Percentiles rank a stretch among this genome's conserved stretches.
Conservation (phyloP, 75 land plant genomes). For the Cunninghamia lanceolata region DNA sequence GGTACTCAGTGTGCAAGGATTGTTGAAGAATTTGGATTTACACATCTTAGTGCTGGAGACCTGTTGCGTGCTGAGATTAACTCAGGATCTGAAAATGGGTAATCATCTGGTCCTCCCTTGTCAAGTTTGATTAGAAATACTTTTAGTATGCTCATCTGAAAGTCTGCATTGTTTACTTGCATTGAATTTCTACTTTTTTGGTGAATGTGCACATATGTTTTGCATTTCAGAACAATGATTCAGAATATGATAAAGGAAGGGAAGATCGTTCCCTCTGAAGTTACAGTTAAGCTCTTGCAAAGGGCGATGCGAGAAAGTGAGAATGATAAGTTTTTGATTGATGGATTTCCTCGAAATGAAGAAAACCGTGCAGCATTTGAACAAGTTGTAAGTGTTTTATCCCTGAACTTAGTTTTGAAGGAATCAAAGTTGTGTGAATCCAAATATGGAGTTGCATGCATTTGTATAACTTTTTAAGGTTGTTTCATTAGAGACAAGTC, state of each 20-base stretch:
- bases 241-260: slow-evolving; percentile 94
- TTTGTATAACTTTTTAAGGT: not conserved
- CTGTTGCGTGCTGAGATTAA: slow-evolving; percentile 82
- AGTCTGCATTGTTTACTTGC: not conserved
- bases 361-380: slow-evolving; percentile 97
- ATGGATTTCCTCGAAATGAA: slow-evolving; percentile 97
- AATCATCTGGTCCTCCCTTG: not conserved
- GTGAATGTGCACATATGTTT: slow-evolving; percentile 8
- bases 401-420: not conserved
- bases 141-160: not conserved
- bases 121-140: not conserved
- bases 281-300: slow-evolving; percentile 86
- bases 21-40: slow-evolving; percentile 75
- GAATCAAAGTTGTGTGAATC: not conserved
- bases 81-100: slow-evolving; percentile 92
- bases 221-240: slow-evolving; percentile 65
- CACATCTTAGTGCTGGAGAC: slow-evolving; percentile 93
- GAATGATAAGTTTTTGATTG: slow-evolving; percentile 89
- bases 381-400: slow-evolving; percentile 42
- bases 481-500: not conserved
- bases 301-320: slow-evolving; percentile 77
- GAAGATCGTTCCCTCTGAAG: slow-evolving; percentile 93
- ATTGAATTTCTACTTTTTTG: not conserved
- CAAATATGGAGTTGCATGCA: not conserved
- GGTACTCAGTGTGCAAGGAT: slow-evolving; percentile 90